Evolutionary conservation across 140 eudicot genomes (phyloP), one percentile per base, ranked within the genome.

Genomic region (Flaveria floridana): DNA sequence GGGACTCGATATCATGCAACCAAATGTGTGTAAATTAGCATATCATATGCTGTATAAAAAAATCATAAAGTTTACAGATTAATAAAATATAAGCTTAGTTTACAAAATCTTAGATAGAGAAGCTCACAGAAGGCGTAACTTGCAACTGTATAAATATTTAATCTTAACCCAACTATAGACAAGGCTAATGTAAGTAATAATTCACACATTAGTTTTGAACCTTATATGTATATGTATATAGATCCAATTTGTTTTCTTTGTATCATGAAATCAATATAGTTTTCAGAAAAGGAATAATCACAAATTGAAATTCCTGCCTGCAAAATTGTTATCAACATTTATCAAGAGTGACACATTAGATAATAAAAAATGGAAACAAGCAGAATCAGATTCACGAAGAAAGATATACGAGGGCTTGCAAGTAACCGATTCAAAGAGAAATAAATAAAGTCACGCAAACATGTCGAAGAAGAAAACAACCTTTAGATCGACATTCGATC

Each of bases 401-500:
- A 28, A 15, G 50, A 39, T 39, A 46, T 25, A 52, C 41, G 52
- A 66, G 7, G 19, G 30, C 71, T 52, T 64, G 8, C 37, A 30
- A 76, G 39, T 65, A 66, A 18, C 55, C 0, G 19, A 73, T 25
- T 44, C 0, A 44, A 42, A 28, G 55, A 41, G 39, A n/a, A 71
- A 62, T 13, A 26, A 14, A 0, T 26, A 10, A 28, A 28, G 20
- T 28, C 11, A 28, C 53, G 8, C 46, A 65, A 39, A 37, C 44
- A 15, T 2, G 12, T 19, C 26, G 14, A 65, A 15, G 25, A 64
- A 18, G 11, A 37, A 37, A 42, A 66, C 44, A 19, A 66, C 72
- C 72, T 66, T 66, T 8, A 66, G 72, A 66, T 66, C 53, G 72
- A 66, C 34, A 42, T 66, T 66, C 34, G 72, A n/a, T 41, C 53